phyloP scores from a whole-genome alignment of 805 yeast genomes.

The Hanseniaspora clermontiae region DNA sequence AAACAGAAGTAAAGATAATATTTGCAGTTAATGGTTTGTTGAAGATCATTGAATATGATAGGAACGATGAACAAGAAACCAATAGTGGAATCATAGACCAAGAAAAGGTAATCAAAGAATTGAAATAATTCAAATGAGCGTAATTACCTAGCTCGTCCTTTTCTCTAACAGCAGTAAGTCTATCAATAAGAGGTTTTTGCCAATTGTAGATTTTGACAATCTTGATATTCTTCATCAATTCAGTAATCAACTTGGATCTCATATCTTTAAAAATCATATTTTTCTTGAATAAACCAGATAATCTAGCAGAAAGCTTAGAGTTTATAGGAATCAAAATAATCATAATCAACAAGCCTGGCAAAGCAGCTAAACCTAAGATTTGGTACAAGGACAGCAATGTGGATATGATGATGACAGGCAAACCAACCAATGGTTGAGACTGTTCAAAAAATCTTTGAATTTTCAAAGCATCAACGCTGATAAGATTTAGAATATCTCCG shows the following conservation, averaged over 20 bases:
- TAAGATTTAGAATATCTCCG: conserved; percentile 68
- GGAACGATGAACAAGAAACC: conserved; percentile 51
- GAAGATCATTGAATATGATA: conserved; percentile 37
- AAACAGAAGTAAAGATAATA: conserved; percentile 54
- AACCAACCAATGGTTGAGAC: conserved; percentile 43
- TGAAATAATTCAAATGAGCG: conserved; percentile 36
- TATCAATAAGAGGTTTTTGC: conserved; percentile 51
- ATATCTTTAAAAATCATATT: conserved; percentile 54
- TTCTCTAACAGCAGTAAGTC: conserved; percentile 42
- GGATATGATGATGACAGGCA: conserved; percentile 45
- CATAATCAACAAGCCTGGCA: conserved; percentile 45
- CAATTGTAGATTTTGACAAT: conserved; percentile 56
- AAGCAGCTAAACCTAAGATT: conserved; percentile 45
- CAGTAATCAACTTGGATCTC: conserved; percentile 46
- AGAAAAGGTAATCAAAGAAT: conserved; percentile 39
- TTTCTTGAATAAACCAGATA: conserved; percentile 36
- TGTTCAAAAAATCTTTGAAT: conserved; percentile 47
- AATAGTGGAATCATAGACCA: conserved; percentile 56
- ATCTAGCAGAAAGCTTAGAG: conserved; percentile 33
- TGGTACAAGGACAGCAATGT: conserved; percentile 44
- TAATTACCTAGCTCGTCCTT: conserved; percentile 43
- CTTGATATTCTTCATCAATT: conserved; percentile 46
- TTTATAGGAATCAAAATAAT: conserved; percentile 47
- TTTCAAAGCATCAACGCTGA: conserved; percentile 63
- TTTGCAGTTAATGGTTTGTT: conserved; percentile 48